These are phyloP conservation scores for Talaromyces sp. DNA, from an alignment of 2,329 filamentous ascomycete genomes.

Conservation along the genomic window DNA sequence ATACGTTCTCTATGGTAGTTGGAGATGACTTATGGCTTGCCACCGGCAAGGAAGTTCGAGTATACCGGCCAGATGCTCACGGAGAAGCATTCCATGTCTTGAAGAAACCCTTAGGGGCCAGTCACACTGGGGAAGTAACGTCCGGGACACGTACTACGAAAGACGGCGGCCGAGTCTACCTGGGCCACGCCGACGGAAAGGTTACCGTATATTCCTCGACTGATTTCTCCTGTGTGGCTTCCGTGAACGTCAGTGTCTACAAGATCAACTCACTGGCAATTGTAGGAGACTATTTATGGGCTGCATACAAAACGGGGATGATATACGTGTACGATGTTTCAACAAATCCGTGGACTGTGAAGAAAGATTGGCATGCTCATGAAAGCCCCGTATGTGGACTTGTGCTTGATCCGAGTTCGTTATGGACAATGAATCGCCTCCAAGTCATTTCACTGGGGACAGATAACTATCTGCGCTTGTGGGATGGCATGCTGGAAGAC, in stretches of 20 bases:
- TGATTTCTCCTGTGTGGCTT: slow-evolving; percentile 69
- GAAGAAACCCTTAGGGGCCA: slow-evolving; percentile 62
- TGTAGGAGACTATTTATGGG: slow-evolving; percentile 80
- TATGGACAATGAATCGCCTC: slow-evolving; percentile 76
- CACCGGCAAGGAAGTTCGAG: slow-evolving; percentile 75
- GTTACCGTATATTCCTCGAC: slow-evolving; percentile 82
- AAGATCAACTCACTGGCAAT: slow-evolving; percentile 87
- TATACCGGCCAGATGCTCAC: slow-evolving; percentile 70
- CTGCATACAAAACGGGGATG: slow-evolving; percentile 89
- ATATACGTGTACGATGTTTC: slow-evolving; percentile 86
- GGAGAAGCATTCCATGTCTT: slow-evolving; percentile 69
- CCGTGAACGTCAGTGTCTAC: slow-evolving; percentile 84
- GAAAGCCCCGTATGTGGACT: slow-evolving; percentile 75
- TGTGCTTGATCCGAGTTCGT: slow-evolving; percentile 70
- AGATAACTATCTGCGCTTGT: slow-evolving; percentile 76
- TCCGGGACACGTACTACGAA: slow-evolving; percentile 71
- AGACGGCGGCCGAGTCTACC: slow-evolving; percentile 73
- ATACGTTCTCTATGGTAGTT: slow-evolving; percentile 85
- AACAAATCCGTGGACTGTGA: slow-evolving; percentile 76
- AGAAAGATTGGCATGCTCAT: slow-evolving; percentile 94
- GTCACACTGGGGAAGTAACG: slow-evolving; percentile 78
- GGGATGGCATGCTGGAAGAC: slow-evolving; percentile 89
- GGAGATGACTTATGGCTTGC: slow-evolving; percentile 83
- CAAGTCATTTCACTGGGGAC: slow-evolving; percentile 84
- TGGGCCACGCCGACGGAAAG: slow-evolving; percentile 91